Percentiles rank a stretch among this genome's conserved stretches.
These are phyloP conservation scores for Arabidopsis arenosa DNA, from an alignment of 345 rosid species.

Conservation along the genomic window DNA sequence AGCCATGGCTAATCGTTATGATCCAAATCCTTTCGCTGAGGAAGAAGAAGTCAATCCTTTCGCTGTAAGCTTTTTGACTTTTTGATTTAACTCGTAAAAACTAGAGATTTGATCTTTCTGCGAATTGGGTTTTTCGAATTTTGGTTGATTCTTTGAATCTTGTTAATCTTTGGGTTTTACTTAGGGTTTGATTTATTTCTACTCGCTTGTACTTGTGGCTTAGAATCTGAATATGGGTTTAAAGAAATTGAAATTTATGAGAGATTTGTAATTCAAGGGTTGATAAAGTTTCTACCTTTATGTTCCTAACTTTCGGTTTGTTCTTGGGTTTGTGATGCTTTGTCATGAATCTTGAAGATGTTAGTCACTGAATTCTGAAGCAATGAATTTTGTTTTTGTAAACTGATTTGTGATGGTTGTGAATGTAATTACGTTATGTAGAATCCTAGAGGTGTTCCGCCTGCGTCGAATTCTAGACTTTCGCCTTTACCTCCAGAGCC, in stretches of 20 bases:
- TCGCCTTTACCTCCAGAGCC: slow-evolving; percentile 99
- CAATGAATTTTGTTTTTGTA: neutral
- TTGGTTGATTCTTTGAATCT: slow-evolving; percentile 7
- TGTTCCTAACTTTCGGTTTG: neutral
- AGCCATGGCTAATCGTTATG: slow-evolving; percentile 46
- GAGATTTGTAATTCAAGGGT: slow-evolving; percentile 6
- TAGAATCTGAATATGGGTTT: neutral
- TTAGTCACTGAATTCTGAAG: neutral
- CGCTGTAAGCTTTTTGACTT: slow-evolving; percentile 60
- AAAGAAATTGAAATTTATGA: neutral
- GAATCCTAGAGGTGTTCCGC: slow-evolving; percentile 64
- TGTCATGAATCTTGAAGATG: neutral
- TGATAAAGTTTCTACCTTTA: slow-evolving; percentile 27
- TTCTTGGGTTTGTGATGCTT: slow-evolving; percentile 17
- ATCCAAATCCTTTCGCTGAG: slow-evolving; percentile 65
- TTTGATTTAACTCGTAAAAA: neutral
- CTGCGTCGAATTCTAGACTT: slow-evolving; percentile 82
- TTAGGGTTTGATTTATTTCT: slow-evolving; percentile 22
- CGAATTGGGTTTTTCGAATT: slow-evolving; percentile 1
- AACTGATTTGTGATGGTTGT: slow-evolving; percentile 18
- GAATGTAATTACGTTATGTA: slow-evolving; percentile 41
- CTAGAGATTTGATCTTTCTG: neutral
- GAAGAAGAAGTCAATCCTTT: slow-evolving; percentile 97
- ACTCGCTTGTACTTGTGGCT: neutral
- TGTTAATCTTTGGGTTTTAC: neutral